Evolutionary conservation across 768 basidiomycete genomes (phyloP).

Genomic region (Leccinum variicolor): DNA sequence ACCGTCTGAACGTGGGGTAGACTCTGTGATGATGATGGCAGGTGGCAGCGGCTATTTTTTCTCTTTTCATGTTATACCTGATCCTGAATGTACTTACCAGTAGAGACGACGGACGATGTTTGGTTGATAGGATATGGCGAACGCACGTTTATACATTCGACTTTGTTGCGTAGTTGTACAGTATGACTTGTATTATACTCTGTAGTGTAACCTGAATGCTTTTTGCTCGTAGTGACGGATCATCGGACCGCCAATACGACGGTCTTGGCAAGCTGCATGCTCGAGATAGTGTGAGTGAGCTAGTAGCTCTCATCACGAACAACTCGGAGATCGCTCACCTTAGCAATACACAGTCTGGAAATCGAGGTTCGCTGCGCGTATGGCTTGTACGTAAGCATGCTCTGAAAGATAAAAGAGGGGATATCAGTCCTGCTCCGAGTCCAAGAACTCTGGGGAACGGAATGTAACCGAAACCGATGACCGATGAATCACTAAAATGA

Average conservation of each 20-base stretch:
- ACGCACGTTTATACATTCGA: background rate
- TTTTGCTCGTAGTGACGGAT: background rate
- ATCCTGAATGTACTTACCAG: background rate
- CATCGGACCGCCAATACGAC: background rate
- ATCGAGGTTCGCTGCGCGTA: constrained; percentile 39
- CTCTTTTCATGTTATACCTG: background rate
- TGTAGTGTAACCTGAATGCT: background rate
- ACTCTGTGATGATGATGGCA: background rate
- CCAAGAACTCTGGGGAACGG: no score
- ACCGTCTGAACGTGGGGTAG: constrained; percentile 8
- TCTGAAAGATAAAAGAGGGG: constrained; percentile 32
- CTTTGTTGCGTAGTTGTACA: background rate
- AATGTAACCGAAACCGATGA: background rate
- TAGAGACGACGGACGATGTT: background rate
- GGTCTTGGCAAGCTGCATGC: background rate
- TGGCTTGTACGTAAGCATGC: constrained; percentile 62
- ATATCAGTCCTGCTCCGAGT: constrained; percentile 3
- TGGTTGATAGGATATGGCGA: background rate
- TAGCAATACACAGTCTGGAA: constrained; percentile 34
- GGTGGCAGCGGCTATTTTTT: background rate
- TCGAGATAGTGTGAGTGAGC: background rate
- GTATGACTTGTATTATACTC: background rate
- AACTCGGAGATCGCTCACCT: background rate
- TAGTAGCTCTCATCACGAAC: background rate
- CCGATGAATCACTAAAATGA: background rate